phyloP scores from a whole-genome alignment of 1,284 basidiomycete species.

The Papiliotrema fonsecae region DNA sequence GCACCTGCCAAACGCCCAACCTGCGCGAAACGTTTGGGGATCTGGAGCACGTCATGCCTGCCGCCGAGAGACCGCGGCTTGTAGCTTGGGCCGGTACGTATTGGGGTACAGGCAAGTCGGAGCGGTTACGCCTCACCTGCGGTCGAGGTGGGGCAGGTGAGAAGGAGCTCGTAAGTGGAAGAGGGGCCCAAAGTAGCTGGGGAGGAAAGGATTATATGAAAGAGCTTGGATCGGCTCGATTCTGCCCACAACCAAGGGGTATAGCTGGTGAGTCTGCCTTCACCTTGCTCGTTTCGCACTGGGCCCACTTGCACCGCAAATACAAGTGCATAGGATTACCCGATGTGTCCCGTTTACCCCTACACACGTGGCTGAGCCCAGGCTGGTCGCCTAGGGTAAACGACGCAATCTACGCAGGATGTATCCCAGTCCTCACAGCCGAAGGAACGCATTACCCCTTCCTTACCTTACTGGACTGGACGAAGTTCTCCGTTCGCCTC shows the following conservation, averaged over 20 bases:
- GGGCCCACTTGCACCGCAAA: too few species aligned
- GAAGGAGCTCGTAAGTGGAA: constrained; percentile 36
- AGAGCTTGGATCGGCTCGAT: constrained; percentile 44
- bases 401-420: constrained; percentile 52
- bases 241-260: constrained; percentile 50
- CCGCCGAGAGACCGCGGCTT: constrained; percentile 31
- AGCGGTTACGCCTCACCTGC: constrained; percentile 42
- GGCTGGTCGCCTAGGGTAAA: constrained; percentile 50
- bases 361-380: constrained; percentile 1
- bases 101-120: constrained; percentile 47
- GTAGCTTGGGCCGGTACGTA: constrained; percentile 44
- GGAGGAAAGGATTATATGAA: constrained; percentile 46
- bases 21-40: constrained; percentile 35
- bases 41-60: constrained; percentile 31
- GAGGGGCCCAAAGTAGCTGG: constrained; percentile 36
- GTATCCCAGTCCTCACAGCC: constrained; percentile 50
- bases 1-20: constrained; percentile 34
- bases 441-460: constrained; percentile 50
- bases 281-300: not conserved
- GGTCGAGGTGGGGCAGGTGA: constrained; percentile 37
- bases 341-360: too few species aligned
- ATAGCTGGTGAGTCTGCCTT: constrained; percentile 34
- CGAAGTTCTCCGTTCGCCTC: constrained; percentile 48
- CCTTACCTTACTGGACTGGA: constrained; percentile 49
- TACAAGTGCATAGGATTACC: too few species aligned